A percentile compares a stretch with the other conserved stretches of the same genome.
These are phyloP conservation scores for Phytophthora citricola DNA, from an alignment of 352 stramenopile species.

Conservation along the genomic window DNA sequence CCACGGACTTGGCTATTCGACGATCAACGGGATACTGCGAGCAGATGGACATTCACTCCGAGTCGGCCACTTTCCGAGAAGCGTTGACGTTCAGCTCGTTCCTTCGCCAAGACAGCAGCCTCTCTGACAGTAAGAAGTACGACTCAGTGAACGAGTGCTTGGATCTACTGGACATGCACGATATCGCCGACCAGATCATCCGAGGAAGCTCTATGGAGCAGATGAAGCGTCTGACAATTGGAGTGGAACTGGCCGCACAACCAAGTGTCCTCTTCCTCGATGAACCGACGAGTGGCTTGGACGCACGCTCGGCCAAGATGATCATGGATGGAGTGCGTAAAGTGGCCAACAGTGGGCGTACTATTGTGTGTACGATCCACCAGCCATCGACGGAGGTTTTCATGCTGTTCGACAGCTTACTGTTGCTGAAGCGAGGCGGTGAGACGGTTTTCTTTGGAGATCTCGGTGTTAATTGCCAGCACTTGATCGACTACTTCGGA, in stretches of 20 bases:
- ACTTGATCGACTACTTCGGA: slow-evolving; percentile 65
- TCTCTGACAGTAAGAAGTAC: slow-evolving; percentile 31
- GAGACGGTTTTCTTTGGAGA: slow-evolving; percentile 84
- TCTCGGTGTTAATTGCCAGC: slow-evolving; percentile 54
- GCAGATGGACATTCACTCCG: slow-evolving; percentile 88
- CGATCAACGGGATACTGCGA: slow-evolving; percentile 53
- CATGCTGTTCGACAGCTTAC: slow-evolving; percentile 73
- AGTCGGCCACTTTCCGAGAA: slow-evolving; percentile 86
- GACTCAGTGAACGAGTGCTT: slow-evolving; percentile 42
- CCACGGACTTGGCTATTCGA: slow-evolving; percentile 43
- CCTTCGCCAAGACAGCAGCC: slow-evolving; percentile 50
- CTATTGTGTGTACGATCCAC: slow-evolving; percentile 90
- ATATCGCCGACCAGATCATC: slow-evolving; percentile 29
- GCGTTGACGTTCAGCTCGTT: slow-evolving; percentile 88
- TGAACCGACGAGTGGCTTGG: slow-evolving; percentile 74
- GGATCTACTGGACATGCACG: slow-evolving; percentile 32
- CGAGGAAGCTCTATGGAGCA: slow-evolving; percentile 36
- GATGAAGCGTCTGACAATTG: slow-evolving; percentile 54
- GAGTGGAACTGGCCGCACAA: slow-evolving; percentile 73
- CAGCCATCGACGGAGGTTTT: slow-evolving; percentile 30
- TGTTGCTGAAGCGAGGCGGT: slow-evolving; percentile 85
- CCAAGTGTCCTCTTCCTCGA: slow-evolving; percentile 86
- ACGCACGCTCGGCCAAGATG: slow-evolving; percentile 61
- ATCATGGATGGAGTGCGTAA: slow-evolving; percentile 89
- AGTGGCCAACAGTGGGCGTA: slow-evolving; percentile 71